phyloP scores from a whole-genome alignment of 2,329 filamentous ascomycete species.

The Cordyceps farinosa region DNA sequence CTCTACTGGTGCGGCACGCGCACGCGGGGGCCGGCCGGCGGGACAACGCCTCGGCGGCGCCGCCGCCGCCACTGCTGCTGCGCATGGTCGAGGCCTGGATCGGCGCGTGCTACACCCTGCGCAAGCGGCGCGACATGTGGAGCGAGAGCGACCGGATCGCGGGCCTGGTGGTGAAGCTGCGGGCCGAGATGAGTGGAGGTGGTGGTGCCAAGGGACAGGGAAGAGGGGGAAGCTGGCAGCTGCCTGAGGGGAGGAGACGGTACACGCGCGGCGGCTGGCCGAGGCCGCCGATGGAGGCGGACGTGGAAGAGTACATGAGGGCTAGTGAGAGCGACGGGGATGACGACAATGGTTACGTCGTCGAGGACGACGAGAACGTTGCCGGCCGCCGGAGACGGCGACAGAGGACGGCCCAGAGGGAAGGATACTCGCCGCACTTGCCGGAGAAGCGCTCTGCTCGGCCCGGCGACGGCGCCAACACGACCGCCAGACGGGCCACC shows the following conservation, averaged over 20 bases:
- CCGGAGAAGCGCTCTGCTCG: background rate
- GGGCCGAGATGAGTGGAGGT: background rate
- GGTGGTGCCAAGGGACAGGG: background rate
- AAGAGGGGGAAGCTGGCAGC: background rate
- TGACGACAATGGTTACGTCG: background rate
- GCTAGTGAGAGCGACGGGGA: background rate
- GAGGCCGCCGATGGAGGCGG: background rate
- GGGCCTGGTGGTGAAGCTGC: background rate
- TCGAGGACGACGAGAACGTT: background rate
- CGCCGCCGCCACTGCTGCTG: constrained; percentile 33
- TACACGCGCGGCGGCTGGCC: background rate
- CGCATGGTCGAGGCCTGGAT: constrained; percentile 39
- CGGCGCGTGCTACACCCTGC: background rate
- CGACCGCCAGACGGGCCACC: too few relatives aligned
- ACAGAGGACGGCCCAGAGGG: background rate
- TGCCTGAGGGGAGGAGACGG: background rate
- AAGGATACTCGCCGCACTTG: background rate
- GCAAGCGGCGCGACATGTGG: background rate
- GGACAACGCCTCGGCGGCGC: background rate
- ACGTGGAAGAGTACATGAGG: background rate
- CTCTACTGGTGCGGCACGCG: constrained; percentile 37
- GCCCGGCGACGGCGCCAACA: too few relatives aligned
- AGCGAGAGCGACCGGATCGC: constrained; percentile 10
- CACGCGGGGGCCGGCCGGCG: background rate
- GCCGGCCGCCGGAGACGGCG: background rate